phyloP scores from a whole-genome alignment of 495 filamentous ascomycete species.

The Usnea hakonensis region DNA sequence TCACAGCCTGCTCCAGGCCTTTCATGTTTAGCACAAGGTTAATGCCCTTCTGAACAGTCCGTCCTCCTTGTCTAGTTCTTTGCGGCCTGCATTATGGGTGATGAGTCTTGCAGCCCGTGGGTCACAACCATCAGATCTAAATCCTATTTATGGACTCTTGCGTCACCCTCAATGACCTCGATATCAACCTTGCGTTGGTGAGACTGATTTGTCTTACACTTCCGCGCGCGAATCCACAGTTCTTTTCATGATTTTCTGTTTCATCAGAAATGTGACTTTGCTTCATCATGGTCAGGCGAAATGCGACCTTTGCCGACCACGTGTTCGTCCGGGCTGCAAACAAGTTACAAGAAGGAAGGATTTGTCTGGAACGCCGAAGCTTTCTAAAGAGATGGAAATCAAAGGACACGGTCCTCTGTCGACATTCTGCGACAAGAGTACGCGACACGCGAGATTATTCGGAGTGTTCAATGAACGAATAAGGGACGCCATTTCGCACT shows the following conservation, averaged over 20 bases:
- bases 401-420: no score
- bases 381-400: not conserved
- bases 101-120: not conserved
- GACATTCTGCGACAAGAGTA: not conserved
- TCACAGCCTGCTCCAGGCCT: constrained; percentile 21
- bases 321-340: not conserved
- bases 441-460: not conserved
- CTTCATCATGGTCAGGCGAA: no score
- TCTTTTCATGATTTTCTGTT: no score
- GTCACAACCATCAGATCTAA: not conserved
- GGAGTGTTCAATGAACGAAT: not conserved
- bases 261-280: no score
- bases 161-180: no score
- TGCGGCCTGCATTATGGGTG: not conserved
- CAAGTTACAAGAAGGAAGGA: not conserved
- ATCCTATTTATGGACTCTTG: not conserved
- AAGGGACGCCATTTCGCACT: not conserved
- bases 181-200: not conserved
- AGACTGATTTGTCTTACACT: not conserved
- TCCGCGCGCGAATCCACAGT: not conserved
- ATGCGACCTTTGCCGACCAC: not conserved
- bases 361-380: not conserved
- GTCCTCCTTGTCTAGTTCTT: not conserved
- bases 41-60: not conserved
- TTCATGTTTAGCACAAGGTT: constrained; percentile 8